Evolutionary conservation across 2,329 filamentous ascomycete species (phyloP).

Genomic region (Pseudogymnoascus sp.): DNA sequence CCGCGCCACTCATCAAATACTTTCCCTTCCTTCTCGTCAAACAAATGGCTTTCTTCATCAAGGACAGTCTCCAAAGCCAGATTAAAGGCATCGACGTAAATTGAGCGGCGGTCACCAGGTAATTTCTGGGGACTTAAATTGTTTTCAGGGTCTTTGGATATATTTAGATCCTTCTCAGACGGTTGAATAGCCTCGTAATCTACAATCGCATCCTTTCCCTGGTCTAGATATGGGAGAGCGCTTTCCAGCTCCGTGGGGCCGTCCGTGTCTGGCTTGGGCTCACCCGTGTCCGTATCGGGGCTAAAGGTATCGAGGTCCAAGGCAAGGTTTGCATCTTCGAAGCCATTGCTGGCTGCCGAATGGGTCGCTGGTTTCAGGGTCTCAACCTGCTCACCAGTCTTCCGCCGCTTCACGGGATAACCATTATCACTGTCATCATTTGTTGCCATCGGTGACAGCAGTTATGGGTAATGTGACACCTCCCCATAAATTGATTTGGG

Average conservation of each 20-base stretch:
- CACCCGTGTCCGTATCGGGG: neutral
- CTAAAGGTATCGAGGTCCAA: neutral
- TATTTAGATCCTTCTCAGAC: constrained; percentile 30
- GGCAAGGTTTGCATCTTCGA: neutral
- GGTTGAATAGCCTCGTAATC: constrained; percentile 64
- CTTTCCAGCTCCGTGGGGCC: constrained; percentile 60
- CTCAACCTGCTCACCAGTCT: neutral
- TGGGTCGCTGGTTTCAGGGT: neutral
- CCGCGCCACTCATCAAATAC: constrained; percentile 70
- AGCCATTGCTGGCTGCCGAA: neutral
- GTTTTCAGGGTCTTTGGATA: constrained; percentile 34
- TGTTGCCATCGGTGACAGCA: neutral
- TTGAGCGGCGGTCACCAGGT: constrained; percentile 71
- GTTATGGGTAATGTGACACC: neutral
- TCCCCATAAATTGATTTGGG: neutral
- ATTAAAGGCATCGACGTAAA: constrained; percentile 97
- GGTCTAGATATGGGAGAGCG: constrained; percentile 58
- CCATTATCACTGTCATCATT: neutral
- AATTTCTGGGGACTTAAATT: constrained; percentile 52
- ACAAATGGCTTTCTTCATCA: constrained; percentile 80
- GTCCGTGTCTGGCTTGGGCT: constrained; percentile 18
- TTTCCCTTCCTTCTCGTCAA: constrained; percentile 66
- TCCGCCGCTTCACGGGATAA: neutral
- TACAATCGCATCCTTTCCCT: constrained; percentile 63
- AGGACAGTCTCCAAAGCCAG: constrained; percentile 82